phyloP scores from a whole-genome alignment of 2,329 filamentous ascomycete species.

The Grosmannia penicillata region DNA sequence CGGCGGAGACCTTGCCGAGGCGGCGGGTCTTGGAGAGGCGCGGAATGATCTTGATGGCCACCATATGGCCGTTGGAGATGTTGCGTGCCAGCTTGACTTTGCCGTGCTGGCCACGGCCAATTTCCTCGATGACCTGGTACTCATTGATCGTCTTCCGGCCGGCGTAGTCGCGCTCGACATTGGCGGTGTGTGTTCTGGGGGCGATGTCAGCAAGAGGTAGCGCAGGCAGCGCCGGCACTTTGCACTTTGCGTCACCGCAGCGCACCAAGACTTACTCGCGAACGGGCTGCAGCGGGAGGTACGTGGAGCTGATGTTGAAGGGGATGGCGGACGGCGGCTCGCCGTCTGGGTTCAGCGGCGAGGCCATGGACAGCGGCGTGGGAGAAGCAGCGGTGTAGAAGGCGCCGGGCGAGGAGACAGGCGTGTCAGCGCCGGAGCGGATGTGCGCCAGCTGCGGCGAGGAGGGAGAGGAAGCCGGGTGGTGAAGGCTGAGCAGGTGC shows the following conservation, averaged over 20 bases:
- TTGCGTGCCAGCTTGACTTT: conserved; percentile 94
- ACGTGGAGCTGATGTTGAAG: conserved; percentile 48
- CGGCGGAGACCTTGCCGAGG: conserved; percentile 63
- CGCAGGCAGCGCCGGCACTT: too few relatives aligned
- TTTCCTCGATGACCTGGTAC: conserved; percentile 92
- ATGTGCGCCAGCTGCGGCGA: conserved; percentile 21
- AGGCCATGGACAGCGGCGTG: conserved; percentile 24
- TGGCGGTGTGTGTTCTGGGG: conserved; percentile 67
- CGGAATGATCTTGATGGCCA: conserved; percentile 97
- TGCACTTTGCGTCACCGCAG: too few relatives aligned
- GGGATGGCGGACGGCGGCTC: conserved; percentile 39
- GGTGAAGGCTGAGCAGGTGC: conserved; percentile 20
- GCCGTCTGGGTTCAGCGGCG: conserved; percentile 31
- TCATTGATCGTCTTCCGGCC: conserved; percentile 95
- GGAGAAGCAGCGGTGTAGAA: conserved; percentile 34
- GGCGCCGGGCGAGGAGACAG: conserved; percentile 45
- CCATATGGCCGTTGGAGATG: conserved; percentile 57
- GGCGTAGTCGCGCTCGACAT: conserved; percentile 75
- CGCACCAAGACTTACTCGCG: conserved; percentile 56
- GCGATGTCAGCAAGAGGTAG: too few relatives aligned
- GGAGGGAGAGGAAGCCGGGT: conserved; percentile 12
- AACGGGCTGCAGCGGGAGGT: conserved; percentile 59
- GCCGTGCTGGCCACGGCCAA: conserved; percentile 88
- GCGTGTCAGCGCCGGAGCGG: conserved; percentile 29
- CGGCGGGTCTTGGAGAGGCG: conserved; percentile 87